phyloP scores from a whole-genome alignment of 108 stramenopile genomes.

The Stephanodiscus minutulus region DNA sequence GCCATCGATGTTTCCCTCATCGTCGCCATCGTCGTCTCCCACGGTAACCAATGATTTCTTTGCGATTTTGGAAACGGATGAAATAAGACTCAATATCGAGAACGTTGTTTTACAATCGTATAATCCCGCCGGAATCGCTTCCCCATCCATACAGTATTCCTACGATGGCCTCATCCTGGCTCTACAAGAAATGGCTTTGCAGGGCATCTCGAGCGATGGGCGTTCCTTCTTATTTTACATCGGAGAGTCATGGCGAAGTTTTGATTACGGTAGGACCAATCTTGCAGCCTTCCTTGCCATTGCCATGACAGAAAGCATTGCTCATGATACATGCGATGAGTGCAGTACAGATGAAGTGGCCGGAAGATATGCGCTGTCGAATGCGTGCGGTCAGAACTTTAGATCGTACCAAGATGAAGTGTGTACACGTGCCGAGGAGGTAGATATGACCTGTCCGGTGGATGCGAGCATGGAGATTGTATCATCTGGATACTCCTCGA shows the following conservation, averaged over 20 bases:
- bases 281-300: conserved; percentile 37
- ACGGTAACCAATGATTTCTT: conserved; percentile 7
- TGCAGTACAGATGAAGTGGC: conserved; percentile 11
- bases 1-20: no score
- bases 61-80: background rate
- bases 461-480: conserved; percentile 31
- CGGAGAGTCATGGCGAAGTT: conserved; percentile 11
- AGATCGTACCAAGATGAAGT: conserved; percentile 27
- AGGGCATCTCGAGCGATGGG: conserved; percentile 6
- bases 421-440: conserved; percentile 16
- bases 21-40: background rate
- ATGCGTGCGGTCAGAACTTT: conserved; percentile 41
- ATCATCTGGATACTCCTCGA: conserved; percentile 13
- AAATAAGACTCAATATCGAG: background rate
- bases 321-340: conserved; percentile 43
- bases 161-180: conserved; percentile 11
- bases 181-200: conserved; percentile 9
- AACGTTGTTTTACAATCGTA: conserved; percentile 1
- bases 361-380: conserved; percentile 20
- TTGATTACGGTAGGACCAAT: conserved; percentile 29
- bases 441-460: conserved; percentile 26
- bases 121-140: conserved; percentile 11
- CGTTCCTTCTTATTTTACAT: conserved; percentile 18
- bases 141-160: conserved; percentile 6
- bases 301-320: conserved; percentile 39